Conservation (phyloP, 164 flowering plant genomes). For the Nymphaea colorata region DNA sequence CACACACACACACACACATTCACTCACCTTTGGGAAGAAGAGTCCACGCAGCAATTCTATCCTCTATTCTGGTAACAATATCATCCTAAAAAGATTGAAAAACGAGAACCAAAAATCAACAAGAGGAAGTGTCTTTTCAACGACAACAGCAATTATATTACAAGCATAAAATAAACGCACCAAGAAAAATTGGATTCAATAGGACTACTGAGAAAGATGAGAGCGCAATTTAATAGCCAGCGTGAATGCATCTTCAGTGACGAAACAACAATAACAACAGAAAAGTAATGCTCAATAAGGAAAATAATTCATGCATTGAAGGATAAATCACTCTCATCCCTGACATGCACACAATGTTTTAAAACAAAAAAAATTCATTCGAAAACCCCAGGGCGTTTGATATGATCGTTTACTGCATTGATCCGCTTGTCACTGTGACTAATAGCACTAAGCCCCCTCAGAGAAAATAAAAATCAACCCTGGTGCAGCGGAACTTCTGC, state of each 20-base stretch:
- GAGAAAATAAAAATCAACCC: not conserved
- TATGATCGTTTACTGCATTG: no score
- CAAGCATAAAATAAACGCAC: not conserved
- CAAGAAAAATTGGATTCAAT: not conserved
- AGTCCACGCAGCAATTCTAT: conserved; percentile 67
- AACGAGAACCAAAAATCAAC: not conserved
- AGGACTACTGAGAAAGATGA: not conserved
- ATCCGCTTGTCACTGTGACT: no score
- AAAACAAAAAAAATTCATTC: no score
- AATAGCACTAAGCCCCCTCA: no score
- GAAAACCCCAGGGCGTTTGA: no score
- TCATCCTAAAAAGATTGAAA: conserved; percentile 36
- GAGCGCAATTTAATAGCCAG: not conserved
- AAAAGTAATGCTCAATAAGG: not conserved
- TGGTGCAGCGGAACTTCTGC: not conserved
- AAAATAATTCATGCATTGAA: no score
- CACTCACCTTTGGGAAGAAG: conserved; percentile 65
- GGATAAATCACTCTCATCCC: no score
- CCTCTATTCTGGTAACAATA: conserved; percentile 45
- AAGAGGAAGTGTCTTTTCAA: not conserved
- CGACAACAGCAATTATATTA: not conserved
- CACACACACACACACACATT: not conserved
- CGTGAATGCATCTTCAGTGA: not conserved
- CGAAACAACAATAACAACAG: no score
- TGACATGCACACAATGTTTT: no score